Base-by-base conservation (phyloP, 1,284 basidiomycete genomes). In the Tilletia indica region DNA sequence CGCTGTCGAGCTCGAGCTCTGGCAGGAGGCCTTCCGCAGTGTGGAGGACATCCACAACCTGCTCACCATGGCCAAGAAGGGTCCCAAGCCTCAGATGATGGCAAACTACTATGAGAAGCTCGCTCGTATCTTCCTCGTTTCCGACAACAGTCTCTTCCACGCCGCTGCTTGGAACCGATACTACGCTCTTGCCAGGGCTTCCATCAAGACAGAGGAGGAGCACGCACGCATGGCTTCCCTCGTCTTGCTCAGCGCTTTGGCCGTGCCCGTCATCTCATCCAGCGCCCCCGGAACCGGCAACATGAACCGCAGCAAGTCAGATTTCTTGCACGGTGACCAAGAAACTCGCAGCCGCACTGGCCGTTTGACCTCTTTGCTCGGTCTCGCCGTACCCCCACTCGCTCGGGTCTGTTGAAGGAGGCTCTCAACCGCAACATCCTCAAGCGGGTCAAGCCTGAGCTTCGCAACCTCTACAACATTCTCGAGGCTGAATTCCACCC, bases 21-120 rank as follows among this genome's bases (percentile, higher is more conserved):
- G 96, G 97, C 96, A 98, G 85, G 96, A 99, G 85, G 96, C 94
- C 4, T 99, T 98, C 89, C 92, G 97, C 73, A 94, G 93, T 63
- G 93, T 98, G 73, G 96, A 99, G 85, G 97, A 99, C 85, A 93
- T 99, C 56, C 96, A 99, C 87, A 95, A 94, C 82, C 89, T 99
- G 66, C 89, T 99, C 78, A 93, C 91, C 36, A 91, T 94, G 89
- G 85, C 83, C 75, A 97, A 97, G 86, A 95, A 95, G 86, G 90
- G 91, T 0, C 93, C 94, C 5, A 90, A 92, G 54, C 93, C 94
- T 0, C 89, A 91, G 6, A 97, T 98, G 93, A 98, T 99, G 96
- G 94, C 94, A 74, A 94, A 94, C 85, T 99, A 98, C 87, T 99
- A 98, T 86, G 95, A 98, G 86, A 98, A 98, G 87, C 90, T 98